Evolutionary conservation across 331 rosid genomes (phyloP).

Genomic region (Pyrus hybrid): DNA sequence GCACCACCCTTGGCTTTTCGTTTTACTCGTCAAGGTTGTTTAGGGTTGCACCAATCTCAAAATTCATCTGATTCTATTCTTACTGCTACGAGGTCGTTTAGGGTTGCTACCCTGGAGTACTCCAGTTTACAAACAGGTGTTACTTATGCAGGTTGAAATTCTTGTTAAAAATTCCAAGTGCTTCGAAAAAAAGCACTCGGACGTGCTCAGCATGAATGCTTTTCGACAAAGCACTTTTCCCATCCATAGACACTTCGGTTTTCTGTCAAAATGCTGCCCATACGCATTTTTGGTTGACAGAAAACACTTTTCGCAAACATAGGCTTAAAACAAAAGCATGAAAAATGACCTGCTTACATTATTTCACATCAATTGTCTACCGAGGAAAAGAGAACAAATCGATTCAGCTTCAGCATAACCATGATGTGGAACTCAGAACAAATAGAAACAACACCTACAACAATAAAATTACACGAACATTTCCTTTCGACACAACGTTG

Average conservation of each 20-base stretch:
- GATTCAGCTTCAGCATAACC: not conserved
- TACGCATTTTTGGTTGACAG: not conserved
- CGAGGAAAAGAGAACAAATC: constrained; percentile 8
- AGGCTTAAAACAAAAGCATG: not conserved
- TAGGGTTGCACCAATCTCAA: too few relatives aligned
- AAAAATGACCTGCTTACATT: not conserved
- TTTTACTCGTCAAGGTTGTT: too few relatives aligned
- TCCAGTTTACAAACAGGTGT: too few relatives aligned
- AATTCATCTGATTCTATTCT: too few relatives aligned
- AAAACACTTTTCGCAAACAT: too few relatives aligned
- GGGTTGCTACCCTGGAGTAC: too few relatives aligned
- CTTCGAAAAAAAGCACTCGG: not conserved
- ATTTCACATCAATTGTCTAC: not conserved
- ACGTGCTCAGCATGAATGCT: not conserved
- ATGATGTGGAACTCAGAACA: not conserved
- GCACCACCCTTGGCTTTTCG: not conserved
- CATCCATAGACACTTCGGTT: too few relatives aligned
- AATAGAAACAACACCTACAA: constrained; percentile 3
- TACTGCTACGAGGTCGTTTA: too few relatives aligned
- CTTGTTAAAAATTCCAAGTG: not conserved
- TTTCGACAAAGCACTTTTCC: too few relatives aligned
- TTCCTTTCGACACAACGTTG: not conserved
- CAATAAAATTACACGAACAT: constrained; percentile 10
- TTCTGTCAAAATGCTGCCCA: too few relatives aligned
- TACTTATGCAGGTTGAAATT: not conserved